Evolutionary conservation across 2,329 filamentous ascomycete species (phyloP), one percentile per base, ranked within the genome.

Genomic region (Eutypella sp.): DNA sequence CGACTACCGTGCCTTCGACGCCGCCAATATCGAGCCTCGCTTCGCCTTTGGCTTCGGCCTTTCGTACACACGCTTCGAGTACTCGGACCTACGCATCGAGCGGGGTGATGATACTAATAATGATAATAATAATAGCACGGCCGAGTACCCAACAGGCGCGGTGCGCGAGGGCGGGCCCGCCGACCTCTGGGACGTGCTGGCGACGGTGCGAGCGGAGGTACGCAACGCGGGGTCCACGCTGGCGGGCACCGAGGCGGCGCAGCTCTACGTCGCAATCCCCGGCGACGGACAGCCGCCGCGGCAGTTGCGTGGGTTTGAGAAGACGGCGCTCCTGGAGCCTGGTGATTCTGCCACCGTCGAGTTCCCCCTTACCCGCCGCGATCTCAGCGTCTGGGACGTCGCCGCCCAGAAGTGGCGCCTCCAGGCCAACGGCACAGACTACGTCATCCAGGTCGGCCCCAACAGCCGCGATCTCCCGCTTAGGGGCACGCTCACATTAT

Each of bases 221-320:
- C 45, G 50, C 7, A 79, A 79, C 51, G 67, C 62, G 2, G 75
- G 74, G 0, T 27, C 42, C 2, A 57, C 67, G n/a, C n/a, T n/a
- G 1, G 62, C 60, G 6, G 74, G 73, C 5, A 67, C 69, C 15
- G 74, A 78, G 57, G 69, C 74, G 7, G 67, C 67, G 16, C 75
- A 74, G 61, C 59, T 78, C 4, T 78, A 78, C 44, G 54, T 77
- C 13, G 67, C 66, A 3, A 69, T 74, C 18, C 73, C 74, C 2
- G 59, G 49, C 0, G 45, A 48, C 2, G 63, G 58, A 3, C 62
- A 57, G 6, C 84, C 84, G 0, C 63, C 72, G 1, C 67, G 73
- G 34, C 81, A 86, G 59, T 68, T 87, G n/a, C 71, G 83, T 7
- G 82, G 84, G 6, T 87, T 87, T 48, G 78, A 79, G 43, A 87